Base-by-base conservation (phyloP, 1,139 yeast genomes). In the Meyerozyma athensensis region DNA sequence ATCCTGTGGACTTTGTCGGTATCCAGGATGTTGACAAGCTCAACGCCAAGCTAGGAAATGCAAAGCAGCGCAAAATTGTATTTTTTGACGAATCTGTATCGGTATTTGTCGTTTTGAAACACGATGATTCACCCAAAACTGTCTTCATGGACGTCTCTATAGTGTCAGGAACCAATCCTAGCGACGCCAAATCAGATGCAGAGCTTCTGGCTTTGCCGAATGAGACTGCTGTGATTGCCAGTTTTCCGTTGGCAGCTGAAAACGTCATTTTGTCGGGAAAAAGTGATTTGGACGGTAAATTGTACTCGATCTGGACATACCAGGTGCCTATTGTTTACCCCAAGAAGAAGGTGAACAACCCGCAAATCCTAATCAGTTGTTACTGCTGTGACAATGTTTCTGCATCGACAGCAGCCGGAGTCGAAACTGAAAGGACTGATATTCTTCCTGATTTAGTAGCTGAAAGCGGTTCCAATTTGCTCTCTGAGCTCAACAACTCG, bases 41-140 rank as follows among this genome's bases (percentile, higher is more conserved):
- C 4, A 12, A 17, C 6, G 5, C 18, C 7, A 19, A 13, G 7
- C 26, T 13, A 10, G 19, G 26, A 9, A 14, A 7, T 26, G 23
- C 12, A 17, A 21, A 14, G 4, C 35, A 5, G 23, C 41, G 51
- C 13, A 46, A 50, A 21, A 46, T 60, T 30, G 53, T 63, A 2
- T 68, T 62, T 43, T 69, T 66, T 40, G 74, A 68, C 46, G 74
- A 69, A 43, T 36, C 53, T 1, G 43, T 68, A n/a, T 39, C 42
- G n/a, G 73, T 72, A 0, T 68, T 54, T 39, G 48, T 66, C 4
- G 42, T 63, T 9, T 45, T 56, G 32, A 42, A 49, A 13, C 53
- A 51, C 26, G 34, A 43, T 9, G 41, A 31, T 38, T 26, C 34
- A 26, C 36, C 36, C 43, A 19, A 36, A 46, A 28, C 35, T 35